Percentiles rank a stretch among this genome's conserved stretches.
phyloP scores from a whole-genome alignment of 768 basidiomycete genomes.

The Russula emetica region DNA sequence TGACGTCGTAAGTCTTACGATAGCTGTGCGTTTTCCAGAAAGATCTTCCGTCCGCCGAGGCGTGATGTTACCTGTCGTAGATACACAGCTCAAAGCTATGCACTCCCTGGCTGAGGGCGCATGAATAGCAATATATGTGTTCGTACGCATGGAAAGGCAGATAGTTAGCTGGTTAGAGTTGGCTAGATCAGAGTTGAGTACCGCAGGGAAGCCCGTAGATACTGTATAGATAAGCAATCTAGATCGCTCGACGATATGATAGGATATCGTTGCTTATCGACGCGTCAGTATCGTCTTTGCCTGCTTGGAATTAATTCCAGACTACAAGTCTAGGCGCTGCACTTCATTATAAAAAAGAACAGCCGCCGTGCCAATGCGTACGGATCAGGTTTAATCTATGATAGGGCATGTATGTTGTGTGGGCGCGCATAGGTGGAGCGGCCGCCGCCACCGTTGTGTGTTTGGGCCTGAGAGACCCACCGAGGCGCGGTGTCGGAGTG shows the following conservation, averaged over 20 bases:
- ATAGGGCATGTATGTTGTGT: background rate
- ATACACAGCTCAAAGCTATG: background rate
- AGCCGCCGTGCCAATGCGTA: background rate
- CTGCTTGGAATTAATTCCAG: background rate
- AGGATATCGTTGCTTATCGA: too few species aligned
- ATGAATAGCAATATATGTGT: background rate
- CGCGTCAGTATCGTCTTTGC: background rate
- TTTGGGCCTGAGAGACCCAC: background rate
- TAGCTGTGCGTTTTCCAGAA: background rate
- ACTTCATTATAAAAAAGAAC: too few species aligned
- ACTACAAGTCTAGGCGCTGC: background rate
- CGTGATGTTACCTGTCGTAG: background rate
- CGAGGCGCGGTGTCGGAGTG: background rate
- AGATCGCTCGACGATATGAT: background rate
- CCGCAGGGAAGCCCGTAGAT: background rate
- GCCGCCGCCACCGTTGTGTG: background rate
- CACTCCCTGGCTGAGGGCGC: background rate
- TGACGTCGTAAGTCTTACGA: background rate
- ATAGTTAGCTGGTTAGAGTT: background rate
- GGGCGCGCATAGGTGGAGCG: background rate
- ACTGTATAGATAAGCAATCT: background rate
- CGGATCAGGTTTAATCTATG: background rate
- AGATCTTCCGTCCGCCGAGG: background rate
- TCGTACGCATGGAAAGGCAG: background rate
- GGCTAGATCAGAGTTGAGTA: background rate